phyloP scores from a whole-genome alignment of 306 rosid species.

The Prunus mira region DNA sequence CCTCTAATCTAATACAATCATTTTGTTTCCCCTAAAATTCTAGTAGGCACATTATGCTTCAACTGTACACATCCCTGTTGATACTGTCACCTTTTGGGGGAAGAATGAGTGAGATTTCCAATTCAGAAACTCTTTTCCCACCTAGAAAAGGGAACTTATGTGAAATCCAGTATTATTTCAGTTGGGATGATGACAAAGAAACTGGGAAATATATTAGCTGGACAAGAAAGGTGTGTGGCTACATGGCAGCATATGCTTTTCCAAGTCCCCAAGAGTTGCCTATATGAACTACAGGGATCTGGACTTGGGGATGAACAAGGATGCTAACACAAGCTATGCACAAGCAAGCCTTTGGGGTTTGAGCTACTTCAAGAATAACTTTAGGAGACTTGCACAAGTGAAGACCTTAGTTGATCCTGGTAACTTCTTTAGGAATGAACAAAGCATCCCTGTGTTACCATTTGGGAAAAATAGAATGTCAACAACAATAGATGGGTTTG shows the following conservation, averaged over 20 bases:
- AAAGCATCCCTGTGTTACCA: slow-evolving; percentile 38
- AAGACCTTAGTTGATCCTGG: slow-evolving; percentile 67
- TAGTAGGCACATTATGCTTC: slow-evolving; percentile 30
- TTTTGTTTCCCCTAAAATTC: no score
- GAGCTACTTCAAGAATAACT: slow-evolving; percentile 66
- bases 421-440: slow-evolving; percentile 71
- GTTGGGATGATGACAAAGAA: slow-evolving; percentile 44
- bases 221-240: slow-evolving; percentile 60
- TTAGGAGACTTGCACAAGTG: slow-evolving; percentile 47
- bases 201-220: slow-evolving; percentile 47
- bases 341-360: neutral
- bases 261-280: slow-evolving; percentile 61
- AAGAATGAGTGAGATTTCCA: slow-evolving; percentile 42
- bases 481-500: neutral
- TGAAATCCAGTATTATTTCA: slow-evolving; percentile 55
- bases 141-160: slow-evolving; percentile 49
- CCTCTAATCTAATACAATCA: no score
- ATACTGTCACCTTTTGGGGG: slow-evolving; percentile 66
- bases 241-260: slow-evolving; percentile 60
- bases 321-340: no score
- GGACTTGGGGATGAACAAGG: slow-evolving; percentile 48
- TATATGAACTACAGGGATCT: slow-evolving; percentile 79
- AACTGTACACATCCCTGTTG: slow-evolving; percentile 30
- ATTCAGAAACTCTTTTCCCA: slow-evolving; percentile 56
- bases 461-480: neutral